Conservation (phyloP, 176 grass and related monocot species). For the Triticum urartu region DNA sequence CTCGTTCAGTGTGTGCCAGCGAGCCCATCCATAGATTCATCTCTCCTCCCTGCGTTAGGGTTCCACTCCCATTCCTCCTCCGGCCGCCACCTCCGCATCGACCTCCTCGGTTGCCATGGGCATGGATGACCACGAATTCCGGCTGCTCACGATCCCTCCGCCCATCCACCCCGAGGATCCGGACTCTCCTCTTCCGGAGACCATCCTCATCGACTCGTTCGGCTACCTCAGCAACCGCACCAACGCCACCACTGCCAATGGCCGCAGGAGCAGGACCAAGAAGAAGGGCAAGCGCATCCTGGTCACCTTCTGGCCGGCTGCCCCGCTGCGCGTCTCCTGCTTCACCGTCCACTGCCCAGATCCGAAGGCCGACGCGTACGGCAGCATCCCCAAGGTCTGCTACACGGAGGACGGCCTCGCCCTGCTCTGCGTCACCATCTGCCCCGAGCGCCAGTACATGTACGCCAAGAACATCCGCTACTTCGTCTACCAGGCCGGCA, state of each 20-base stretch:
- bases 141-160: not conserved
- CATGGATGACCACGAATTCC: not conserved
- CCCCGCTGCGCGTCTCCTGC: not conserved
- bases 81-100: too few species aligned
- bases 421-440: not conserved
- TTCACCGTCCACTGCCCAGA: not conserved
- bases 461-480: not conserved
- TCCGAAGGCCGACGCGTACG: not conserved
- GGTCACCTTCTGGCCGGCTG: not conserved
- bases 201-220: not conserved
- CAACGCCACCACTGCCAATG: not conserved
- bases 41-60: too few species aligned
- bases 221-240: conserved; percentile 4
- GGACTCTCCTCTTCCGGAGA: not conserved
- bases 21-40: too few species aligned
- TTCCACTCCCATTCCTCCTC: too few species aligned
- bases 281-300: not conserved
- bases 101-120: not conserved
- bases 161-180: not conserved
- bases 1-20: too few species aligned
- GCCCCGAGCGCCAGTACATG: not conserved
- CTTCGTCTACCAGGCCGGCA: conserved; percentile 17
- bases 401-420: not conserved
- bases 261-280: not conserved
- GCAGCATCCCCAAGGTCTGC: not conserved